A percentile compares a stretch with the other conserved stretches of the same genome.
phyloP scores from a whole-genome alignment of 2,329 filamentous ascomycete genomes.

The Emydomyces testavorans region DNA sequence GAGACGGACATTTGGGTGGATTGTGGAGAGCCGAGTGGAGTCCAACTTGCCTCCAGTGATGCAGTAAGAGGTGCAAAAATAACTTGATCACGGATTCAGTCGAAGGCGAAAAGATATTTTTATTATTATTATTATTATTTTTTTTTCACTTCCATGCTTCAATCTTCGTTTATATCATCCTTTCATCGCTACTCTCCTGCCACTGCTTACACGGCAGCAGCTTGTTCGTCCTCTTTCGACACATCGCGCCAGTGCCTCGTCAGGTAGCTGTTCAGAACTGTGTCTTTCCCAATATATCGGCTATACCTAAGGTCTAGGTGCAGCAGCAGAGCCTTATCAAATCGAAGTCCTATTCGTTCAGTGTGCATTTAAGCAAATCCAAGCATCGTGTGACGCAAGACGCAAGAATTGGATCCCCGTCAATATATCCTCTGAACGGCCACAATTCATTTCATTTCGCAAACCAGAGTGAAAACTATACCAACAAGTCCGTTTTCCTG shows the following conservation, averaged over 20 bases:
- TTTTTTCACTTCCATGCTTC: too few species aligned
- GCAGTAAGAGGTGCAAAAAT: background rate
- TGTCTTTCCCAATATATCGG: too few species aligned
- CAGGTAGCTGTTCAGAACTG: background rate
- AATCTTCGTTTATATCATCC: too few species aligned
- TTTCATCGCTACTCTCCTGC: too few species aligned
- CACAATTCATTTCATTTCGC: background rate
- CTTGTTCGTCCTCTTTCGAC: too few species aligned
- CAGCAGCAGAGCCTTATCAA: background rate
- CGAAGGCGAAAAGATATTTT: background rate
- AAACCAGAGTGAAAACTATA: background rate
- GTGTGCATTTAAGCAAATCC: background rate
- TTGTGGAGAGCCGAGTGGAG: conserved; percentile 1
- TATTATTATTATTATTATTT: too few species aligned
- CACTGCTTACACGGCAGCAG: too few species aligned
- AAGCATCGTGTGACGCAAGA: background rate
- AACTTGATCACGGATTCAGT: background rate
- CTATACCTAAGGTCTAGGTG: background rate
- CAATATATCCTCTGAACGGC: background rate
- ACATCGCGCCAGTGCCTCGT: too few species aligned
- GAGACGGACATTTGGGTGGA: background rate
- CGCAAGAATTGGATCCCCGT: conserved; percentile 1
- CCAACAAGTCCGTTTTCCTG: background rate
- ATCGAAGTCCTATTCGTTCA: background rate
- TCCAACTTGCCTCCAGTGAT: background rate